Conservation (phyloP, 257 asterid species). For the Solanum tarijense region DNA sequence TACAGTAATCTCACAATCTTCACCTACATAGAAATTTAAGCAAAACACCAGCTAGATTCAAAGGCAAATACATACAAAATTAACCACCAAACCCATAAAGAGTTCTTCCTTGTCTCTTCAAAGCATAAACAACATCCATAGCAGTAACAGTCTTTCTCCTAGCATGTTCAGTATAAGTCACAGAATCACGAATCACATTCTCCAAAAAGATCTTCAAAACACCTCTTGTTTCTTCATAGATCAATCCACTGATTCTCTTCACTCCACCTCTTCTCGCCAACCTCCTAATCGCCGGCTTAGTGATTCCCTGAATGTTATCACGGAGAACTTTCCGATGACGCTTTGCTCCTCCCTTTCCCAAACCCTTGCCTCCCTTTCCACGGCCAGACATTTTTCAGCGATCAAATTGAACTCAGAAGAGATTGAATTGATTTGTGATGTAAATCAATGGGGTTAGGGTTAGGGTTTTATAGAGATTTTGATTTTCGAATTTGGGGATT, state of each 20-base stretch:
- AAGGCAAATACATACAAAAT: background rate
- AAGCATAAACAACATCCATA: conserved; percentile 6
- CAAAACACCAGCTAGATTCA: background rate
- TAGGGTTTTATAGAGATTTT: background rate
- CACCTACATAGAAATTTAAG: background rate
- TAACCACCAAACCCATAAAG: conserved; percentile 7
- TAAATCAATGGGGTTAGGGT: background rate
- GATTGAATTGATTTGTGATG: background rate
- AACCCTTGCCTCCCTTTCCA: conserved; percentile 5
- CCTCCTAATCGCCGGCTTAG: background rate
- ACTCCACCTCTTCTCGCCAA: conserved; percentile 6
- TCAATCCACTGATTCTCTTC: conserved; percentile 7
- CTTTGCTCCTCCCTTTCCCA: conserved; percentile 11
- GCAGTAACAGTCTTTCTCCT: conserved; percentile 8
- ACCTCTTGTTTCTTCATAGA: conserved; percentile 4
- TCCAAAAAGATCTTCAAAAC: conserved; percentile 2
- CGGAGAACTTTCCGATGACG: conserved; percentile 4
- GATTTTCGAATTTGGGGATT: background rate
- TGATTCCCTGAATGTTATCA: conserved; percentile 6
- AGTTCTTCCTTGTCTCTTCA: conserved; percentile 10
- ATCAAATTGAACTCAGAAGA: background rate
- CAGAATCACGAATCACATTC: conserved; percentile 7
- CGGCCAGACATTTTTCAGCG: background rate
- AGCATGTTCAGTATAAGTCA: conserved; percentile 5
- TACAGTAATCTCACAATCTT: background rate